Percentiles rank a stretch among this genome's conserved stretches.
These are phyloP conservation scores for Solanum hybrid DNA, from an alignment of 305 asterid species.

Conservation along the genomic window DNA sequence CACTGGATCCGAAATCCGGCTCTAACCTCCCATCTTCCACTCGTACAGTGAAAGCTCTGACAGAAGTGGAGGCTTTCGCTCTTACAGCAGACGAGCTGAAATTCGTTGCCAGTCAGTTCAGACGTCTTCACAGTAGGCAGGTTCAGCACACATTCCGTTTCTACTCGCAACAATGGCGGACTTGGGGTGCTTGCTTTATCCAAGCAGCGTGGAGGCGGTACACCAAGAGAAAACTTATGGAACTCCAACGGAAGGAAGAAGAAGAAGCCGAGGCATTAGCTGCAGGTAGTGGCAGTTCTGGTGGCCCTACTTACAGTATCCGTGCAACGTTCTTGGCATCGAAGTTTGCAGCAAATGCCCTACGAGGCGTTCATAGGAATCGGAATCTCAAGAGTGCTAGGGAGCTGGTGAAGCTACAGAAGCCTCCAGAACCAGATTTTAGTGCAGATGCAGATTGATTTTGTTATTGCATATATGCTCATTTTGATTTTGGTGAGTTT, in stretches of 20 bases:
- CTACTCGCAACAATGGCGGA: conserved; percentile 98
- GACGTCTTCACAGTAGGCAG: conserved; percentile 95
- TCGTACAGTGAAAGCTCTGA: conserved; percentile 79
- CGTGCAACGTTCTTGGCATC: conserved; percentile 88
- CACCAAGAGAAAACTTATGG: conserved; percentile 66
- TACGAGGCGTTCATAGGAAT: conserved; percentile 89
- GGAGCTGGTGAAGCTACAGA: conserved; percentile 82
- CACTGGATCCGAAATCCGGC: conserved; percentile 89
- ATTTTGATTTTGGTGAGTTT: background rate
- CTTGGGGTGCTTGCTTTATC: conserved; percentile 98
- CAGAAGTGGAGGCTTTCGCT: conserved; percentile 93
- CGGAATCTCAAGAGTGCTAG: conserved; percentile 80
- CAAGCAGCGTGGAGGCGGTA: conserved; percentile 99
- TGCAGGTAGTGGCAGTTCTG: conserved; percentile 27
- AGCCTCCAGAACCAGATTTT: conserved; percentile 98
- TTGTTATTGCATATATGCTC: background rate
- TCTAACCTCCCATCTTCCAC: conserved; percentile 92
- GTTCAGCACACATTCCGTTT: conserved; percentile 99
- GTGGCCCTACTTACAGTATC: conserved; percentile 69
- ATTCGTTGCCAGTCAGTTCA: conserved; percentile 92
- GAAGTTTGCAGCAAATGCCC: conserved; percentile 88
- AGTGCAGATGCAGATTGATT: conserved; percentile 77
- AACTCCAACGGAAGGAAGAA: conserved; percentile 72
- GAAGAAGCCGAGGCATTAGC: conserved; percentile 38
- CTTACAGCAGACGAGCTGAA: conserved; percentile 85